phyloP scores from a whole-genome alignment of 2,329 filamentous ascomycete species.

The Phyllosticta capitalensis region DNA sequence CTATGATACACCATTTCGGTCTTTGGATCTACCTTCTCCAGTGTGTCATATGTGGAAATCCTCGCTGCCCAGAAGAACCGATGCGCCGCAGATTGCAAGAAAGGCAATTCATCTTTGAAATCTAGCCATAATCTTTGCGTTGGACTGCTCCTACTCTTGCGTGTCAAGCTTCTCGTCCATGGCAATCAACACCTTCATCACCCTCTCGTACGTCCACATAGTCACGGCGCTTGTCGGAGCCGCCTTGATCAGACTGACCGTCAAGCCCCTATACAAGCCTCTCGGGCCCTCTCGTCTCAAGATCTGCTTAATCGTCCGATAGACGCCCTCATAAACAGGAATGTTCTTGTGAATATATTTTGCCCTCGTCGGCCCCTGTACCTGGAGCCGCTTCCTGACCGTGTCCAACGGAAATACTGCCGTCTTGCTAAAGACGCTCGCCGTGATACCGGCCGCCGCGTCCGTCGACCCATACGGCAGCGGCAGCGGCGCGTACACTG shows the following conservation, averaged over 20 bases:
- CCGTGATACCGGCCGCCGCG: slow-evolving; percentile 70
- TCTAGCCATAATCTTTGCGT: too few species aligned
- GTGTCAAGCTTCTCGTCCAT: neutral
- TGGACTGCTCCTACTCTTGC: neutral
- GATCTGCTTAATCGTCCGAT: slow-evolving; percentile 58
- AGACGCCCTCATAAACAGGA: slow-evolving; percentile 64
- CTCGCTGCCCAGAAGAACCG: neutral
- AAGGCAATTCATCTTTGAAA: neutral
- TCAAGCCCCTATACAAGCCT: slow-evolving; percentile 79
- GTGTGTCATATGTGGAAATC: too few species aligned
- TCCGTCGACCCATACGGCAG: slow-evolving; percentile 68
- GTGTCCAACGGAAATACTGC: slow-evolving; percentile 88
- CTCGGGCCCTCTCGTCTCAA: slow-evolving; percentile 62
- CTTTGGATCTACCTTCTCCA: neutral
- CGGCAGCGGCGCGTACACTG: slow-evolving; percentile 41
- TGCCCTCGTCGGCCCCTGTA: slow-evolving; percentile 77
- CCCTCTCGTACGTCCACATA: slow-evolving; percentile 87
- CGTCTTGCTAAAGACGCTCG: slow-evolving; percentile 77
- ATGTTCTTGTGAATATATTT: slow-evolving; percentile 81
- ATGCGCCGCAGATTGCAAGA: neutral
- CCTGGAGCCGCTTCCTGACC: slow-evolving; percentile 84
- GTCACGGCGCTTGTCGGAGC: slow-evolving; percentile 88
- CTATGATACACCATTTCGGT: neutral
- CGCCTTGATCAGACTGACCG: slow-evolving; percentile 83
- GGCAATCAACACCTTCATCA: slow-evolving; percentile 35